These are phyloP conservation scores for Rhizopus delemar DNA, from an alignment of 371 early-diverging fungal genomes.

Conservation along the genomic window DNA sequence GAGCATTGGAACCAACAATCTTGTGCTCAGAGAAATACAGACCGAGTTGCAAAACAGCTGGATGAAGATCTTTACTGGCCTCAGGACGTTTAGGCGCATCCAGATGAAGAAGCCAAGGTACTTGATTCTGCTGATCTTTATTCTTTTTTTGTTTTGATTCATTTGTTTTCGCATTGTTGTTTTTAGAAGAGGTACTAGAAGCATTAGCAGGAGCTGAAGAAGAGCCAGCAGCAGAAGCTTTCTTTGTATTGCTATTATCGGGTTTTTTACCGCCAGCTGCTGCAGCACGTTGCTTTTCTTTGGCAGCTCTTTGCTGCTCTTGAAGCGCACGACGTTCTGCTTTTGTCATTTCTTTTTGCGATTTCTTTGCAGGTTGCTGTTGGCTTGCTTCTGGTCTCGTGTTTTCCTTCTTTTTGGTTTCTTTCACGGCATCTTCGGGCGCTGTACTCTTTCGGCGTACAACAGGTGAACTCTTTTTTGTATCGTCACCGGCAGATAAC, in stretches of 20 bases:
- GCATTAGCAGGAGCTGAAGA: too few relatives aligned
- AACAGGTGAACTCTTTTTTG: conserved; percentile 15
- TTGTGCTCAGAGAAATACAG: conserved; percentile 82
- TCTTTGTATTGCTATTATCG: conserved; percentile 20
- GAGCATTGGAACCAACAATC: conserved; percentile 90
- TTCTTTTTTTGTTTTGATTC: conserved; percentile 42
- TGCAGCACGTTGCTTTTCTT: conserved; percentile 64
- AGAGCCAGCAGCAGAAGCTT: not conserved
- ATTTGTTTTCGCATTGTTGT: conserved; percentile 12
- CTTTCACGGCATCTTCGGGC: conserved; percentile 15
- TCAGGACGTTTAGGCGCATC: conserved; percentile 61
- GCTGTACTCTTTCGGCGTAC: conserved; percentile 23
- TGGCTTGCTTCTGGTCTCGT: conserved; percentile 9
- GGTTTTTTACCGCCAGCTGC: conserved; percentile 39
- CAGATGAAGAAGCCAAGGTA: conserved; percentile 69
- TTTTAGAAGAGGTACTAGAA: not conserved
- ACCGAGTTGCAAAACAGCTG: conserved; percentile 84
- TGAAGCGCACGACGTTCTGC: conserved; percentile 85
- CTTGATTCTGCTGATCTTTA: conserved; percentile 54
- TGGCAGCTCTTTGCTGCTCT: conserved; percentile 66
- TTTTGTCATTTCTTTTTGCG: conserved; percentile 81
- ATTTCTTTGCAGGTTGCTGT: conserved; percentile 41
- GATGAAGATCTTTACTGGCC: conserved; percentile 77
- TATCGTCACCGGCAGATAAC: conserved; percentile 22
- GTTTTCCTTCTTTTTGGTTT: conserved; percentile 18